Conservation (phyloP, 225 moss, liverwort and hornwort species). For the Bryoerythrophyllum caledonicum region DNA sequence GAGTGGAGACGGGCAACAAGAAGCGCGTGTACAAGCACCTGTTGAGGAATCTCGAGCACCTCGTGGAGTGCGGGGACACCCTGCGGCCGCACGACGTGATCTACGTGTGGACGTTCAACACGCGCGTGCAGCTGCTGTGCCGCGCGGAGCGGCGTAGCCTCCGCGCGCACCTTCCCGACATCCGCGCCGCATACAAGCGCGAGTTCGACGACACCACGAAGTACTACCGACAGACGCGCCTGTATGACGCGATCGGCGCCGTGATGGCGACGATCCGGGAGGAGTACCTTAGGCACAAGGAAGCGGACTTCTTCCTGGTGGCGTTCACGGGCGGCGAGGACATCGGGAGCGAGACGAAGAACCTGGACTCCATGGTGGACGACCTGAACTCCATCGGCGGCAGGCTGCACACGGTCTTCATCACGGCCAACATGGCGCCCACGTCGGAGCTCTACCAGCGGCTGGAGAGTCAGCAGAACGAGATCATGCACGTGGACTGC, state of each 20-base stretch:
- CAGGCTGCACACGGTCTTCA: constrained; percentile 9
- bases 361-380: background rate
- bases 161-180: background rate
- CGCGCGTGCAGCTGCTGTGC: background rate
- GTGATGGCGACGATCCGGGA: background rate
- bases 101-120: constrained; percentile 2
- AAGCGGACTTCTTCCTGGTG: constrained; percentile 8
- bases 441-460: background rate
- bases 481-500: background rate
- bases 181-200: background rate
- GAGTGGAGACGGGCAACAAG: background rate
- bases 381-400: background rate
- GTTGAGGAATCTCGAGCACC: background rate
- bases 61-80: background rate
- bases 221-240: background rate
- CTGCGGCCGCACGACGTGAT: background rate
- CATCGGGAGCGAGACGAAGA: background rate
- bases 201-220: background rate
- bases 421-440: background rate
- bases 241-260: background rate
- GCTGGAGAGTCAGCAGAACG: background rate
- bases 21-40: background rate
- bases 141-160: background rate
- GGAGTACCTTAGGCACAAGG: background rate
- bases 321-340: background rate